Percentiles rank a stretch among this genome's conserved stretches.
Evolutionary conservation across 345 rosid species (phyloP).

Genomic region (Gossypium herbaceum): DNA sequence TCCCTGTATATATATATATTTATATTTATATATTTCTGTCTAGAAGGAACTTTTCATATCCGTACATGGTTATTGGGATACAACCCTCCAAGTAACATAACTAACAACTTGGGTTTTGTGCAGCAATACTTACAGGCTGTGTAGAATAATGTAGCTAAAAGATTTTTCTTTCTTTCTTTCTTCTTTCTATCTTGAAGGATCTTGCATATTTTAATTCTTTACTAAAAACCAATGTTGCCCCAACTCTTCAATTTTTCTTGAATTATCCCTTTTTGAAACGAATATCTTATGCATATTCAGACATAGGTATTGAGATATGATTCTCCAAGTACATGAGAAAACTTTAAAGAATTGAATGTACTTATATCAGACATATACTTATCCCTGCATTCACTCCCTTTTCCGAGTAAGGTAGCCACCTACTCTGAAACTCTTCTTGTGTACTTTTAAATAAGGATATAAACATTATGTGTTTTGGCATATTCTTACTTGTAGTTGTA

Average conservation of each 20-base stretch:
- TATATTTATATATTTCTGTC: not conserved
- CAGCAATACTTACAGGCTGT: no score
- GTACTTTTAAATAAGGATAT: not conserved
- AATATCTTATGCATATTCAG: not conserved
- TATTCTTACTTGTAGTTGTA: not conserved
- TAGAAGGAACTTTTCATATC: not conserved
- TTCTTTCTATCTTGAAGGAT: not conserved
- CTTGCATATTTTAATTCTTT: not conserved
- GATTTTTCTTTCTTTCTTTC: no score
- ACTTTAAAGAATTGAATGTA: no score
- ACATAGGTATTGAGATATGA: not conserved
- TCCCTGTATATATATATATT: not conserved
- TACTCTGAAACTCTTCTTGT: not conserved
- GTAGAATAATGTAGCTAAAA: not conserved
- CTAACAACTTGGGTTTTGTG: no score
- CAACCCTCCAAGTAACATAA: no score
- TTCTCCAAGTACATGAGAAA: not conserved
- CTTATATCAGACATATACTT: not conserved
- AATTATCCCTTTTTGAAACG: not conserved
- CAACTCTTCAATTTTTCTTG: not conserved
- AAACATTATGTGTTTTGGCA: not conserved
- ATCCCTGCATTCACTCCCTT: not conserved
- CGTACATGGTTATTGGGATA: no score
- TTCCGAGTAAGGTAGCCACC: not conserved
- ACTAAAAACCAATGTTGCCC: not conserved